A percentile compares a stretch with the other conserved stretches of the same genome.
phyloP scores from a whole-genome alignment of 1,284 basidiomycete genomes.

The Melanopsichium pennsylvanicum region DNA sequence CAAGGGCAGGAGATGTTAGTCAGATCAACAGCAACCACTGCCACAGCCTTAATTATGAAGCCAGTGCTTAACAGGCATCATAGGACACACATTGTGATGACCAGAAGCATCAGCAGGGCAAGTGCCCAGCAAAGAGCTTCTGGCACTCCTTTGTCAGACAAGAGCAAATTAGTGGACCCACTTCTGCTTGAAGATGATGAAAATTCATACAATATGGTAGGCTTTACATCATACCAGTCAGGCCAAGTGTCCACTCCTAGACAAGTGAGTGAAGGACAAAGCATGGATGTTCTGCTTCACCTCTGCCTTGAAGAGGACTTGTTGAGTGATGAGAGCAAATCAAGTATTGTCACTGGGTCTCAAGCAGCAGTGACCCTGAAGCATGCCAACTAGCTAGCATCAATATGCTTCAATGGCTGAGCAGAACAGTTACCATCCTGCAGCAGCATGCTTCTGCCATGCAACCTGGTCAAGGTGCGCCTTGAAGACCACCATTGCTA shows the following conservation, averaged over 20 bases:
- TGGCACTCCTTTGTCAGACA: background rate
- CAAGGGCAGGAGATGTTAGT: no score
- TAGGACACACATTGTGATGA: constrained; percentile 16
- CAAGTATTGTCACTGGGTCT: constrained; percentile 10
- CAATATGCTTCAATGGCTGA: constrained; percentile 28
- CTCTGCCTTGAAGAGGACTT: constrained; percentile 34
- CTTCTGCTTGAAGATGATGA: constrained; percentile 2
- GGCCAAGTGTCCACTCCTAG: background rate
- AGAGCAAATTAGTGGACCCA: background rate
- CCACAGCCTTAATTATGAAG: background rate
- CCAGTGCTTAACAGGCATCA: constrained; percentile 19
- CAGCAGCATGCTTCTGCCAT: constrained; percentile 13
- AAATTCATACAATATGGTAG: constrained; percentile 9
- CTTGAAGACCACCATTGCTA: constrained; percentile 28
- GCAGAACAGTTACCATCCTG: constrained; percentile 10
- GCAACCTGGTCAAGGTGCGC: constrained; percentile 12
- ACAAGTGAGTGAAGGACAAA: constrained; percentile 2
- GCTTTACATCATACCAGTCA: constrained; percentile 18
- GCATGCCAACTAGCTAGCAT: constrained; percentile 20
- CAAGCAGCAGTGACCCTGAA: constrained; percentile 22
- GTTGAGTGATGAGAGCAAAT: constrained; percentile 31
- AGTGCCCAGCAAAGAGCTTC: background rate
- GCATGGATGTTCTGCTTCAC: constrained; percentile 17
- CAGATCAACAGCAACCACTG: background rate
- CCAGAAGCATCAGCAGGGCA: constrained; percentile 1